phyloP scores from a whole-genome alignment of 129 eudicot species.

The Ambrosia trifida region DNA sequence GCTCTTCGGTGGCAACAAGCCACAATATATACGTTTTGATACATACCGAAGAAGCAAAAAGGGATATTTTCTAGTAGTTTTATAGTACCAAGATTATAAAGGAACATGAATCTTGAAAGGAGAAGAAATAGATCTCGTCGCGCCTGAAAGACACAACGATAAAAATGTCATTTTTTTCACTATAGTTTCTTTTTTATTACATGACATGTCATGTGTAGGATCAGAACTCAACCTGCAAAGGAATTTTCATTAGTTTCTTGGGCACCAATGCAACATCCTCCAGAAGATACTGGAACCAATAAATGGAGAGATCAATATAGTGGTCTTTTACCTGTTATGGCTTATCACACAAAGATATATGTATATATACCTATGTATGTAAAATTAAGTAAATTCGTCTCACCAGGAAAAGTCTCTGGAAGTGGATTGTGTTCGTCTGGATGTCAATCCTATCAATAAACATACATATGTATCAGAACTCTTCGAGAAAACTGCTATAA shows the following conservation, averaged over 20 bases:
- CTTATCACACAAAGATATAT: neutral
- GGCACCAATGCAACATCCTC: slow-evolving; percentile 75
- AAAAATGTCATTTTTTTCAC: neutral
- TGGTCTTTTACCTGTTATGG: neutral
- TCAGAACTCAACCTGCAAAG: slow-evolving; percentile 59
- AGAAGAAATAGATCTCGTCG: slow-evolving; percentile 92
- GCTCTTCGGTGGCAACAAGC: slow-evolving; percentile 56
- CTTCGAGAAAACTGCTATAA: neutral
- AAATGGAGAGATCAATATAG: neutral
- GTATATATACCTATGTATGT: no score
- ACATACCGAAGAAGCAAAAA: neutral
- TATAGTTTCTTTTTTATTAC: neutral
- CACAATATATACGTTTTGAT: slow-evolving; percentile 15
- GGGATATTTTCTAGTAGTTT: neutral
- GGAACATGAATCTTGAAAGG: slow-evolving; percentile 76
- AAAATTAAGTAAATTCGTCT: slow-evolving; percentile 29
- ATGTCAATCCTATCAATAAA: slow-evolving; percentile 73
- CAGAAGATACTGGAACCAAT: slow-evolving; percentile 73
- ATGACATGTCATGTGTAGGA: neutral
- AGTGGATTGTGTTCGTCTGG: slow-evolving; percentile 86
- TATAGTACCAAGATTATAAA: slow-evolving; percentile 66
- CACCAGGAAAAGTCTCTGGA: slow-evolving; percentile 78
- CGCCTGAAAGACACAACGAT: slow-evolving; percentile 46
- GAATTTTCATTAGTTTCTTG: slow-evolving; percentile 65
- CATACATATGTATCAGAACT: neutral